These are phyloP conservation scores for Leishmania braziliensis DNA, from an alignment of 208 protist species.

Conservation along the genomic window DNA sequence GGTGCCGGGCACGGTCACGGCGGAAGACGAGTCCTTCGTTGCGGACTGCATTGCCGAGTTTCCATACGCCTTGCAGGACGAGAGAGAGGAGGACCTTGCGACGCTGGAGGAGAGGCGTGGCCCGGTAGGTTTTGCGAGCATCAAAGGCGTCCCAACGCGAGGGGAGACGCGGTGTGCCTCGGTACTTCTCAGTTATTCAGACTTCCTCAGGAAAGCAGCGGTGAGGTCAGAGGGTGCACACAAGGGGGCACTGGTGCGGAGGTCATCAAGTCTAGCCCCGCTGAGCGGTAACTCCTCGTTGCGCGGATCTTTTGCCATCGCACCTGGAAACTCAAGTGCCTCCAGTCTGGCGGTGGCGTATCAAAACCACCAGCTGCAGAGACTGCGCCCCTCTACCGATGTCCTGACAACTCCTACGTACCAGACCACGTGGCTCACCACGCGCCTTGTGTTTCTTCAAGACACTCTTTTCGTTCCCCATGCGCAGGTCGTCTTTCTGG, in stretches of 20 bases:
- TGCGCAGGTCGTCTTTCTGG: slow-evolving; percentile 56
- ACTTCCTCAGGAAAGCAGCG: slow-evolving; percentile 19
- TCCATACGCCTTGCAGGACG: slow-evolving; percentile 19
- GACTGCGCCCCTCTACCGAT: neutral
- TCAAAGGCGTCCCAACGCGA: slow-evolving; percentile 8
- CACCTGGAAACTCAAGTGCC: neutral
- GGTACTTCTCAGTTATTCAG: slow-evolving; percentile 26
- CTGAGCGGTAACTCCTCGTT: slow-evolving; percentile 20
- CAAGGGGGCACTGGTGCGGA: slow-evolving; percentile 13
- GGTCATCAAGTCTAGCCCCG: slow-evolving; percentile 7
- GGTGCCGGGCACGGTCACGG: slow-evolving; percentile 20
- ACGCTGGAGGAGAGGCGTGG: slow-evolving; percentile 7
- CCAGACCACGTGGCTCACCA: slow-evolving; percentile 63
- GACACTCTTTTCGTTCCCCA: slow-evolving; percentile 33
- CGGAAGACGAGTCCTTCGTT: slow-evolving; percentile 35
- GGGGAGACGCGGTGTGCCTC: slow-evolving; percentile 19
- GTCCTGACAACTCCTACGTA: slow-evolving; percentile 34
- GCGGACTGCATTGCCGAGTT: slow-evolving; percentile 52
- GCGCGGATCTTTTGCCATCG: slow-evolving; percentile 5
- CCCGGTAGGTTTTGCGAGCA: neutral
- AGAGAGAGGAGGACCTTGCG: slow-evolving; percentile 32
- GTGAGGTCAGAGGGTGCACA: slow-evolving; percentile 21
- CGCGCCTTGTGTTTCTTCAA: slow-evolving; percentile 27
- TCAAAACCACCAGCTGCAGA: neutral
- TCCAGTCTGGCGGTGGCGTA: neutral